Conservation (phyloP, 2,329 filamentous ascomycete genomes). For the Mollisiaceae sp. region DNA sequence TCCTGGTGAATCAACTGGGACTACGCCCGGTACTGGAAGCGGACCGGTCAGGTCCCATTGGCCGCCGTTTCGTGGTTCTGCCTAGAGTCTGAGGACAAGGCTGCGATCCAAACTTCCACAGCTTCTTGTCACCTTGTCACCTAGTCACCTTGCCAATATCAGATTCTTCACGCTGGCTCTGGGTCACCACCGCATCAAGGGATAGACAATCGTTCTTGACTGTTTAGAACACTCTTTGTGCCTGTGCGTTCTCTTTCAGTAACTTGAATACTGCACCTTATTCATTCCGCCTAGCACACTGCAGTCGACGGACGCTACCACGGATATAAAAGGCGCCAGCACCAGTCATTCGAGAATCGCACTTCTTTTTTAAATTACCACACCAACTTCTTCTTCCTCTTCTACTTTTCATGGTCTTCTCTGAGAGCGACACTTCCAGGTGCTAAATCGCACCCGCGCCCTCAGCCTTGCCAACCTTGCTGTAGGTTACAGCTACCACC, state of each 20-base stretch:
- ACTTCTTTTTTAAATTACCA: not conserved
- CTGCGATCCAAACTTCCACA: not conserved
- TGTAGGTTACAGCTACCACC: constrained; percentile 13
- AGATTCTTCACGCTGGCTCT: not conserved
- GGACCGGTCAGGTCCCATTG: not conserved
- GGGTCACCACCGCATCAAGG: not conserved
- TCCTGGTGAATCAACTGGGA: too few relatives aligned
- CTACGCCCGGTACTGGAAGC: too few relatives aligned
- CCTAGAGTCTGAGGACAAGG: not conserved
- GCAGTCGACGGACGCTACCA: not conserved
- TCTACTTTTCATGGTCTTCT: not conserved
- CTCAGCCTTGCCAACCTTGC: constrained; percentile 1
- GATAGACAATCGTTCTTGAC: constrained; percentile 1
- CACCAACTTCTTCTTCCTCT: not conserved
- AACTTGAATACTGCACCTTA: not conserved
- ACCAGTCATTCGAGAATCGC: not conserved
- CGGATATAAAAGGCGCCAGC: not conserved
- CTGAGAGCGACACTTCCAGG: not conserved
- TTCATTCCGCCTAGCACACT: not conserved
- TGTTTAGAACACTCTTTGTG: not conserved
- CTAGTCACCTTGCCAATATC: not conserved
- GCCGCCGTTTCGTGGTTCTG: not conserved
- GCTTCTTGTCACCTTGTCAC: not conserved
- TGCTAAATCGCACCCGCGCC: not conserved
- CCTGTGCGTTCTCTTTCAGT: not conserved